Percentiles rank a stretch among this genome's conserved stretches.
These are phyloP conservation scores for Claviceps fusiformis DNA, from an alignment of 2,329 filamentous ascomycete genomes.

Conservation along the genomic window DNA sequence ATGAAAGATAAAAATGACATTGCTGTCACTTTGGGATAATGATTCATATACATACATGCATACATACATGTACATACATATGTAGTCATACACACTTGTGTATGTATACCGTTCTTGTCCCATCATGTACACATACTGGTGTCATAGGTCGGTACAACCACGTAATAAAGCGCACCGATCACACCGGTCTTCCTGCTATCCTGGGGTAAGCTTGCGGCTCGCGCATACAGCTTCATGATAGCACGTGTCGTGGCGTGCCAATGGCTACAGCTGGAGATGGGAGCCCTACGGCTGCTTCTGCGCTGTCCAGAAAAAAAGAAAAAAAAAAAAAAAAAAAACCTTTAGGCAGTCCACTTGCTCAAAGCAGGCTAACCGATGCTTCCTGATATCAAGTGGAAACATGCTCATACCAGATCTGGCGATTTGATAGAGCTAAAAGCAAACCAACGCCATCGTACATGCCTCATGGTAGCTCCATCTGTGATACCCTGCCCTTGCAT, in stretches of 20 bases:
- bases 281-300: neutral
- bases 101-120: no score
- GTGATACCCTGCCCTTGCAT: neutral
- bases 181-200: neutral
- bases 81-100: no score
- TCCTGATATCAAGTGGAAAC: neutral
- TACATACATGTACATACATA: no score
- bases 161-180: neutral
- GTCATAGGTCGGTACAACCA: neutral
- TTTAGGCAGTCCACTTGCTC: no score
- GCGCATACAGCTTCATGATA: neutral
- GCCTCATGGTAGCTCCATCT: no score
- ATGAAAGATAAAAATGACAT: no score
- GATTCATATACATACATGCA: no score
- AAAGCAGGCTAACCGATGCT: neutral
- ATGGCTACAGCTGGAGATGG: neutral
- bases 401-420: neutral
- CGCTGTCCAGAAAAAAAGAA: no score
- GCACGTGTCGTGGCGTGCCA: neutral
- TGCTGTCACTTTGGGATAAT: no score
- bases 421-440: neutral
- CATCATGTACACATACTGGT: no score
- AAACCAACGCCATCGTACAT: no score
- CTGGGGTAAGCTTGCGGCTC: neutral
- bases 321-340: no score